Base-by-base conservation (phyloP, 2,329 filamentous ascomycete species). In the Ceratocystis eucalypticola region DNA sequence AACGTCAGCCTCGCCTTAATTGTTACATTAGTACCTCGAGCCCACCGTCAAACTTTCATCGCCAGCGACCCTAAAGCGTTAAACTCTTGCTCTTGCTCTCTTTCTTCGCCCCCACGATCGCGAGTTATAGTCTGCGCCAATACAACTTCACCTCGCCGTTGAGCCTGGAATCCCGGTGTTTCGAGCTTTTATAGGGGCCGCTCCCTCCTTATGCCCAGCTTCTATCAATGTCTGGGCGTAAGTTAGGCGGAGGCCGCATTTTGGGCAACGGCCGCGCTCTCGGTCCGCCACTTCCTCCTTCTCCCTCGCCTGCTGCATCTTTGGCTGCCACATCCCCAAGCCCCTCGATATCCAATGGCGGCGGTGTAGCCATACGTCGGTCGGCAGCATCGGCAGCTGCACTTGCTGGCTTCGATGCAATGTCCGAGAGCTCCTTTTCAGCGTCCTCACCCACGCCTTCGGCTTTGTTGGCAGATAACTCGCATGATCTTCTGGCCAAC, bases 191-290 rank as follows among this genome's bases (percentile, higher is more conserved):
- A 20, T 50, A 33, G 45, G 25, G 46, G 28, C 7, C 41, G 15
- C 28, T 22, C 28, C 62, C 66, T 45, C n/a, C 66, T 62, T 63
- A 62, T 62, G 65, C 67, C n/a, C 37, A 68, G 61, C 68, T 48
- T 64, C 33, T 45, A 64, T 55, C 45, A 44, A 96, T 96, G 91
- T 88, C 91, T 72, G 83, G 83, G 76, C 86, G 89, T 80, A 92
- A 88, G 80, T 83, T 96, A 75, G 93, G 93, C 77, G 92, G 93
- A 77, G 93, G 93, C 75, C 86, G 93, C 78, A 87, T 96, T 73
- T 80, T 96, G 72, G 93, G 93, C 73, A 95, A 83, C 78, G 91
- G 90, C 72, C 91, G 88, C 76, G 86, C 88, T 72, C 84, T 96
- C 72, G 88, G 87, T 71, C 88, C 90, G 72, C 80, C 83, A 30